A percentile compares a stretch with the other conserved stretches of the same genome.
Evolutionary conservation across 1,284 basidiomycete genomes (phyloP).

Genomic region (Ceratobasidium sp.): DNA sequence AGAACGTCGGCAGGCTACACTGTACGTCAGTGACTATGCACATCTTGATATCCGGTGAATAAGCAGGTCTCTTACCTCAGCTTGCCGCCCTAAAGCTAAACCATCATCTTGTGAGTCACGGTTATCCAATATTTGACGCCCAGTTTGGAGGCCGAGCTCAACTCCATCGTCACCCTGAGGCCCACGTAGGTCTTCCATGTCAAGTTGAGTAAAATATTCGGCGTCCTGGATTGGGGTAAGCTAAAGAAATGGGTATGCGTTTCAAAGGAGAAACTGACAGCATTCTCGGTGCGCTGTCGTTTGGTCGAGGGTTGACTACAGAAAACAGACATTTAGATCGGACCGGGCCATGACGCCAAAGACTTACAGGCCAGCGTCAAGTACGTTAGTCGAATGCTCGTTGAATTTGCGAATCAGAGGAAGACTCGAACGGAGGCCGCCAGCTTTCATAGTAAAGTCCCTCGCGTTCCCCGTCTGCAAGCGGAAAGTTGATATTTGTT

Average conservation of each 20-base stretch:
- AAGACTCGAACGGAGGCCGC: constrained; percentile 85
- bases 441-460: constrained; percentile 97
- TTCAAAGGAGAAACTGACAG: background rate
- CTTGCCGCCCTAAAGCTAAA: background rate
- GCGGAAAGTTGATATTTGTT: constrained; percentile 2
- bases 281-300: constrained; percentile 62
- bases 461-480: constrained; percentile 83
- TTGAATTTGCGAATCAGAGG: constrained; percentile 98
- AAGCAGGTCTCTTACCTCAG: constrained; percentile 14
- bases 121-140: constrained; percentile 30
- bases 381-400: constrained; percentile 91
- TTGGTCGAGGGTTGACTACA: constrained; percentile 63
- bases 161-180: constrained; percentile 75
- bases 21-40: constrained; percentile 10
- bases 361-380: constrained; percentile 79
- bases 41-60: background rate
- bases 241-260: no score
- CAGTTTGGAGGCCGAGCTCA: constrained; percentile 77
- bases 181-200: constrained; percentile 87
- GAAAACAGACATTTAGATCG: constrained; percentile 36
- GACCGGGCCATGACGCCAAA: background rate
- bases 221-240: constrained; percentile 35
- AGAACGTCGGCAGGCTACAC: constrained; percentile 1
- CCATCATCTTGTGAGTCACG: background rate
- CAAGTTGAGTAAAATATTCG: constrained; percentile 76